Evolutionary conservation across 2,329 filamentous ascomycete species (phyloP), one percentile per base, ranked within the genome.

Genomic region (Leptodontidium sp.): DNA sequence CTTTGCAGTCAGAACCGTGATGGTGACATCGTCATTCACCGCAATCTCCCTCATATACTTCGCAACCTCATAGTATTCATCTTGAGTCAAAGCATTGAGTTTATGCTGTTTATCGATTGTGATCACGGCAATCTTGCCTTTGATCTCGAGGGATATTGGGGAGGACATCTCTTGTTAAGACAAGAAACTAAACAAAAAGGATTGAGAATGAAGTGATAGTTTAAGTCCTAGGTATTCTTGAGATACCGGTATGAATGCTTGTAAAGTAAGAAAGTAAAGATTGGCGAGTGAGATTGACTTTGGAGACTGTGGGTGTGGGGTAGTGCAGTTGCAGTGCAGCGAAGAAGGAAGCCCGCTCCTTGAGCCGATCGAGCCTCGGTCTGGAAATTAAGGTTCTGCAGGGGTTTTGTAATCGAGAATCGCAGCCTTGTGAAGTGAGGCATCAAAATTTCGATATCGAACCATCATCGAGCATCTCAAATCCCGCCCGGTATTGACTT

Each of bases 71-170:
- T 92, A 97, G 84, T 98, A 98, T 63, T 90, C 86, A 70, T 87
- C 82, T 76, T 87, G 85, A 69, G 83, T 87, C 63, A 98, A 82
- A 40, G 95, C 93, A 80, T 97, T 97, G 80, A 98, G 92, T 83
- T 98, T 98, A 78, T 90, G 87, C 65, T 90, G 87, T 63, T 93
- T 91, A 81, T 94, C 91, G 78, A 99, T 90, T 21, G 93, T 97
- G 80, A 99, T 90, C 78, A 94, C 88, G 77, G 95, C 93, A 72
- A 94, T 82, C 69, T 89, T 90, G 79, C 88, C 91, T 75, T 85
- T 83, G 79, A 90, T 92, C 70, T 88, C 85, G 75, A 92, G 77
- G 21, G 69, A 73, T 5, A 78, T 72, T 57, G 71, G 57, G 17
- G 68, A 68, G 1, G 70, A 50, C 75, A 77, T 78, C 45, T 11